phyloP scores from a whole-genome alignment of 768 basidiomycete species.

The Xerocomellus amylosporus region DNA sequence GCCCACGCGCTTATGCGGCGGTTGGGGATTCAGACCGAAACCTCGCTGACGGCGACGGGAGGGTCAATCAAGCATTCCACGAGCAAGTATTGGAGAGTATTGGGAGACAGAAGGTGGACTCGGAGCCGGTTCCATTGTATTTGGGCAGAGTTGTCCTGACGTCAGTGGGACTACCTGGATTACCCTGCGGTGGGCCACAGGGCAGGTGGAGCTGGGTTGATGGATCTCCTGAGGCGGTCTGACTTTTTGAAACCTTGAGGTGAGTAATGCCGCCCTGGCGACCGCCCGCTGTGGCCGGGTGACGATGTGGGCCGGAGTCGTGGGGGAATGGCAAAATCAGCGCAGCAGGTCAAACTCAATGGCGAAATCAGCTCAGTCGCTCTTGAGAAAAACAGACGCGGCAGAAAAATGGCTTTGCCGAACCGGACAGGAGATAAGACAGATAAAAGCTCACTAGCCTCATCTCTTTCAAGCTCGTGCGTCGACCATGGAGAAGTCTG shows the following conservation, averaged over 20 bases:
- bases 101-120: too few species aligned
- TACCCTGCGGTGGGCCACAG: too few species aligned
- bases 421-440: constrained; percentile 6
- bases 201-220: neutral
- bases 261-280: constrained; percentile 1
- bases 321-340: constrained; percentile 27
- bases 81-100: too few species aligned
- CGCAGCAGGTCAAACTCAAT: constrained; percentile 21
- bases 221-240: too few species aligned
- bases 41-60: neutral
- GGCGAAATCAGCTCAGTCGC: constrained; percentile 24
- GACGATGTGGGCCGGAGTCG: neutral
- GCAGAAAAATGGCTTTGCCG: neutral
- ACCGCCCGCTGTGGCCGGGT: neutral
- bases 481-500: constrained; percentile 20
- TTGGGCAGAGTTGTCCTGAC: neutral
- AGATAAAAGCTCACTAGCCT: constrained; percentile 11
- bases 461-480: neutral
- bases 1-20: neutral
- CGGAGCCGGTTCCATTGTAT: neutral
- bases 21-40: neutral
- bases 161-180: too few species aligned
- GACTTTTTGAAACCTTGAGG: neutral
- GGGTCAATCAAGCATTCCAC: neutral
- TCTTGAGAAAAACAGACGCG: neutral